phyloP scores from a whole-genome alignment of 768 basidiomycete genomes.

The Cubamyces lactineus region DNA sequence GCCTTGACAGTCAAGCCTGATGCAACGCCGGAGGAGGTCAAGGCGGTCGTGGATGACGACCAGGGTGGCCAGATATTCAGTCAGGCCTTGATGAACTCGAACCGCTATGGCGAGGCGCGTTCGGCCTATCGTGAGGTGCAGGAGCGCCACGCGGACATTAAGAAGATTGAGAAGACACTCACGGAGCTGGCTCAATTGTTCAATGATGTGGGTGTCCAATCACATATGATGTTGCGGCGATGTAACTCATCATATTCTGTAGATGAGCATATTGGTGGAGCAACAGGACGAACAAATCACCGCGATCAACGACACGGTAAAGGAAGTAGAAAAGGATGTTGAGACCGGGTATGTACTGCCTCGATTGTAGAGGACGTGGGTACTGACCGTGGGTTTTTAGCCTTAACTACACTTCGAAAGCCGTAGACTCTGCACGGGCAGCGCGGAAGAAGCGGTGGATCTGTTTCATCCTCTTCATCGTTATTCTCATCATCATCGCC shows the following conservation, averaged over 20 bases:
- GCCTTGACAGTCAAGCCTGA: conserved; percentile 75
- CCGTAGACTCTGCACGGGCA: conserved; percentile 81
- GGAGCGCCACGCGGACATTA: conserved; percentile 93
- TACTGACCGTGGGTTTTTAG: conserved; percentile 44
- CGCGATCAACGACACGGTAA: conserved; percentile 79
- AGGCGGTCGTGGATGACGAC: conserved; percentile 66
- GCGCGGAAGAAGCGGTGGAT: conserved; percentile 98
- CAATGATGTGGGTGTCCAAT: conserved; percentile 73
- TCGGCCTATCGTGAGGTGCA: conserved; percentile 97
- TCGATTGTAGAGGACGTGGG: background rate
- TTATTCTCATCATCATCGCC: conserved; percentile 66
- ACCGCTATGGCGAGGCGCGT: conserved; percentile 87
- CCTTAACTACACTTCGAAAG: conserved; percentile 81
- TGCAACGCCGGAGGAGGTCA: conserved; percentile 80
- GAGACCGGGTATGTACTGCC: conserved; percentile 70
- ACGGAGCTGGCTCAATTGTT: conserved; percentile 94
- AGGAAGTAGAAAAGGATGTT: conserved; percentile 76
- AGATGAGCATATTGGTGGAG: conserved; percentile 96
- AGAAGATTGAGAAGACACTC: conserved; percentile 92
- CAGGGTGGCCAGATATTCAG: conserved; percentile 76
- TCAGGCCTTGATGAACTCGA: conserved; percentile 86
- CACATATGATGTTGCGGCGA: background rate
- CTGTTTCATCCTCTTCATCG: conserved; percentile 78
- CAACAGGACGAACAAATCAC: conserved; percentile 91
- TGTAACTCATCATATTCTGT: conserved; percentile 1